A percentile compares a stretch with the other conserved stretches of the same genome.
Conservation (phyloP, 2,329 filamentous ascomycete genomes). For the Seiridium cupressi region DNA sequence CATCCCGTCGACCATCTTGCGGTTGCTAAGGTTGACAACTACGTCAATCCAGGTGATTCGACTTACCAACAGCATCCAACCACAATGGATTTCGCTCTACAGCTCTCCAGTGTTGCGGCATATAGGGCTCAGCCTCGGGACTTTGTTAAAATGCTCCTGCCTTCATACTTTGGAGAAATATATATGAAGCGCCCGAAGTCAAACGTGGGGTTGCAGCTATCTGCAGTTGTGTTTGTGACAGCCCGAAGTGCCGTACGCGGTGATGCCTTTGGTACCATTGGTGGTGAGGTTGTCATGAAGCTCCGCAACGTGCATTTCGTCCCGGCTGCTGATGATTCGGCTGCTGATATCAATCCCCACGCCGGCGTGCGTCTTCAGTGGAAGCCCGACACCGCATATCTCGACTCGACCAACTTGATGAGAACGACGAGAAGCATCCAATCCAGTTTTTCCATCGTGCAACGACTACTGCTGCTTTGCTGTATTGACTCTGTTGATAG, state of each 20-base stretch:
- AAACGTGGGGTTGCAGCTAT: not conserved
- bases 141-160: not conserved
- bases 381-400: not conserved
- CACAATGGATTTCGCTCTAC: not conserved
- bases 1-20: not conserved
- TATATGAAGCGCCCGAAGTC: not conserved
- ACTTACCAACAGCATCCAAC: not conserved
- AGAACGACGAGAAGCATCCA: not conserved
- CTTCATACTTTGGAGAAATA: not conserved
- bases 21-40: not conserved
- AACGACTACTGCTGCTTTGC: not conserved
- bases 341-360: not conserved
- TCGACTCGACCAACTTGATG: not conserved
- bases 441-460: not conserved
- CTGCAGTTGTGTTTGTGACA: not conserved
- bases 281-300: not conserved
- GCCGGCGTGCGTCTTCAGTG: not conserved
- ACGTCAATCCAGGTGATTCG: not conserved
- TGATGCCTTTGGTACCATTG: not conserved
- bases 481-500: no score
- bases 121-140: not conserved
- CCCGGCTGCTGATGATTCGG: not conserved
- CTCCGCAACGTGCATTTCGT: not conserved
- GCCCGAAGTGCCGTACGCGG: not conserved
- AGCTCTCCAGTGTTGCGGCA: not conserved